Evolutionary conservation across 2,329 filamentous ascomycete species (phyloP).

Genomic region (Neofusicoccum laricinum): DNA sequence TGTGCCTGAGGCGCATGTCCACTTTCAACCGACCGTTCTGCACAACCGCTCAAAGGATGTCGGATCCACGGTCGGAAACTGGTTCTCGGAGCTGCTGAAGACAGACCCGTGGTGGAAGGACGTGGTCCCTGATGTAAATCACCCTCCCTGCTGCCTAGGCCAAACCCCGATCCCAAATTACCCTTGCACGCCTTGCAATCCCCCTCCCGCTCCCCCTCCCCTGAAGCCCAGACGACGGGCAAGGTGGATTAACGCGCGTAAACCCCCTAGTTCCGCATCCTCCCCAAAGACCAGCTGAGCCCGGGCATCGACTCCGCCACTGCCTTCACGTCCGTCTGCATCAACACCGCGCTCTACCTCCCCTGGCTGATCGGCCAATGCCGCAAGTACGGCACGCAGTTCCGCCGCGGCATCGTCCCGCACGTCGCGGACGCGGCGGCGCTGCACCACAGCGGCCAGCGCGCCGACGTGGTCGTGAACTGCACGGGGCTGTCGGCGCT

Average conservation of each 20-base stretch:
- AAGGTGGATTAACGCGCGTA: not conserved
- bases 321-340: conserved; percentile 80
- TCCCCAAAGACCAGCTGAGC: conserved; percentile 57
- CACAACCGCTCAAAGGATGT: conserved; percentile 65
- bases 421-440: conserved; percentile 70
- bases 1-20: conserved; percentile 74
- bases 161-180: not conserved
- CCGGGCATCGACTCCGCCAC: conserved; percentile 68
- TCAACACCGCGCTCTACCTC: conserved; percentile 86
- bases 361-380: conserved; percentile 82
- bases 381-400: conserved; percentile 65
- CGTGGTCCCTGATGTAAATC: conserved; percentile 58
- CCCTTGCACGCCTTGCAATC: not conserved
- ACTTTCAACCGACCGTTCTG: conserved; percentile 64
- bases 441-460: conserved; percentile 56
- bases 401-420: conserved; percentile 44
- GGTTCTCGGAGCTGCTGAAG: conserved; percentile 66
- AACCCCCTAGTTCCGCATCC: conserved; percentile 55
- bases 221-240: not conserved
- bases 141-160: conserved; percentile 37
- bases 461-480: conserved; percentile 73
- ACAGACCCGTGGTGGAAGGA: conserved; percentile 71
- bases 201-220: not conserved
- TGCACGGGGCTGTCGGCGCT: conserved; percentile 76
- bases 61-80: conserved; percentile 50